Evolutionary conservation across 805 yeast genomes (phyloP).

Genomic region (Candida nanaspora): DNA sequence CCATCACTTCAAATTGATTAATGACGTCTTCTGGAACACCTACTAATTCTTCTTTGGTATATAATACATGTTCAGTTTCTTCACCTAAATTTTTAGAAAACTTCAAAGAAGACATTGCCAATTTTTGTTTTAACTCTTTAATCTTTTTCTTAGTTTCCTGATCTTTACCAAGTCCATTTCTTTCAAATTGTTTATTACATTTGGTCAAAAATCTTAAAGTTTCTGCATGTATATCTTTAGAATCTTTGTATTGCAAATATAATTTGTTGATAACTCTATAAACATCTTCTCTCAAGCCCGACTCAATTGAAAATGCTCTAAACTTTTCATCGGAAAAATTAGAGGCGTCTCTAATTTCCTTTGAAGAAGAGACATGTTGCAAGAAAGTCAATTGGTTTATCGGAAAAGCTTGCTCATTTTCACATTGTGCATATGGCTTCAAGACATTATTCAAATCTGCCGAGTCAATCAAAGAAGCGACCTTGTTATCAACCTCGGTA

Average conservation of each 20-base stretch:
- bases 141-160: constrained; percentile 47
- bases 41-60: constrained; percentile 56
- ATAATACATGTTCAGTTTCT: constrained; percentile 53
- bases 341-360: constrained; percentile 67
- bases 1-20: constrained; percentile 45
- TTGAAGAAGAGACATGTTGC: constrained; percentile 62
- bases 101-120: constrained; percentile 48
- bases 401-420: constrained; percentile 39
- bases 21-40: constrained; percentile 69
- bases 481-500: constrained; percentile 40
- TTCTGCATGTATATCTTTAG: constrained; percentile 38
- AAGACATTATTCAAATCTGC: constrained; percentile 55
- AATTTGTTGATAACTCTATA: constrained; percentile 51
- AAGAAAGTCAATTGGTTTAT: constrained; percentile 55
- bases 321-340: constrained; percentile 52
- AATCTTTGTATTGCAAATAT: constrained; percentile 30
- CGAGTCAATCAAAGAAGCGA: constrained; percentile 36
- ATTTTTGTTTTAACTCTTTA: constrained; percentile 49
- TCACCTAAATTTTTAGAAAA: constrained; percentile 66
- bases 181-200: constrained; percentile 45
- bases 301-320: constrained; percentile 54
- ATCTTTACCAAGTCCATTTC: constrained; percentile 64
- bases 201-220: constrained; percentile 52
- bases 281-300: constrained; percentile 59
- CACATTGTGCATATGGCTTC: constrained; percentile 42